phyloP scores from a whole-genome alignment of 2,329 filamentous ascomycete species.

The Fusarium burgessii region DNA sequence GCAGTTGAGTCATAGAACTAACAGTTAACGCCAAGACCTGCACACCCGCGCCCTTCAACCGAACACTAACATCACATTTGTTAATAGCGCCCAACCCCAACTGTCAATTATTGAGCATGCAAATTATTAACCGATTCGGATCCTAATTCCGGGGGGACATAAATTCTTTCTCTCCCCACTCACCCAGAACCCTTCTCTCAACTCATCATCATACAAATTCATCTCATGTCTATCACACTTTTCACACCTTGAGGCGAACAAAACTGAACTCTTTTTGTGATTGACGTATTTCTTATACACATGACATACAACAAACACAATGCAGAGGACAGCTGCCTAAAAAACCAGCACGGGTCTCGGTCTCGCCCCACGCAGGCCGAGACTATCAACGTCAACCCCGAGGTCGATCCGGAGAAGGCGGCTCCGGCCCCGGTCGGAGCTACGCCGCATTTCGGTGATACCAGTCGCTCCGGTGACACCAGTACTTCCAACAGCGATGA shows the following conservation, averaged over 20 bases:
- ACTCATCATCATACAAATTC: not conserved
- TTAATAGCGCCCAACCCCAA: constrained; percentile 18
- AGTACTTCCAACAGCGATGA: not conserved
- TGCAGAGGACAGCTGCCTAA: constrained; percentile 49
- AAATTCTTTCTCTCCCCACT: constrained; percentile 11
- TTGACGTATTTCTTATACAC: constrained; percentile 11
- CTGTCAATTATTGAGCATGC: not conserved
- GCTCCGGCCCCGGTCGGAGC: constrained; percentile 16
- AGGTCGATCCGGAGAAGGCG: constrained; percentile 1
- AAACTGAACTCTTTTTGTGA: constrained; percentile 4
- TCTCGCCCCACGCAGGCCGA: constrained; percentile 13
- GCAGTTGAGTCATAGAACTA: constrained; percentile 10
- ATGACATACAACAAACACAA: constrained; percentile 40
- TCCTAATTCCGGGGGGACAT: constrained; percentile 18
- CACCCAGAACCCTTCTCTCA: not conserved
- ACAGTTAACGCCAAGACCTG: constrained; percentile 18
- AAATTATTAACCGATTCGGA: constrained; percentile 30
- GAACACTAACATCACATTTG: constrained; percentile 3
- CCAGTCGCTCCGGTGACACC: not conserved
- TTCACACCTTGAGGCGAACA: not conserved
- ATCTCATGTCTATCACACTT: constrained; percentile 1
- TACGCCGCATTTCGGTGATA: not conserved
- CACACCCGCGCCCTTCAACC: constrained; percentile 1
- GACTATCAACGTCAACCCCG: constrained; percentile 14
- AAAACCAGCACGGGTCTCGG: constrained; percentile 39